Evolutionary conservation across 352 stramenopile genomes (phyloP).

Genomic region (Phytophthora multivora): DNA sequence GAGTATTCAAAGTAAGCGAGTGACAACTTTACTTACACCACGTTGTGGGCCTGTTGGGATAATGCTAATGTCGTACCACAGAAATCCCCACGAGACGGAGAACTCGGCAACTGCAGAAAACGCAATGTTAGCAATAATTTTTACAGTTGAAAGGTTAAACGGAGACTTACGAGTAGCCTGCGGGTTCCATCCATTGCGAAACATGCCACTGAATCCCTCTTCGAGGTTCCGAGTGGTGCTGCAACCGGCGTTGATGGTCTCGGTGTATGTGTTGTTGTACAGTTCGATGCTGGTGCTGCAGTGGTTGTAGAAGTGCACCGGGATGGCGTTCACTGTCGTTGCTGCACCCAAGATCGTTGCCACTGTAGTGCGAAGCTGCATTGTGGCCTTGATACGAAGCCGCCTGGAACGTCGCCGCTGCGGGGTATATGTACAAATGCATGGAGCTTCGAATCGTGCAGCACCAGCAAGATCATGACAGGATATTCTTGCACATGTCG

Average conservation of each 20-base stretch:
- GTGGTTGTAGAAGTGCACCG: slow-evolving; percentile 62
- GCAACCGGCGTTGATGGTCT: slow-evolving; percentile 38
- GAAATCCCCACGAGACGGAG: slow-evolving; percentile 37
- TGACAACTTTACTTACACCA: slow-evolving; percentile 19
- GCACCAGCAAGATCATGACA: not conserved
- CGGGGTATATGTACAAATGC: slow-evolving; percentile 21
- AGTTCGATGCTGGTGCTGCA: slow-evolving; percentile 50
- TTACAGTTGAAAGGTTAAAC: not conserved
- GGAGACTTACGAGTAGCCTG: slow-evolving; percentile 47
- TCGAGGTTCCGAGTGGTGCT: slow-evolving; percentile 37
- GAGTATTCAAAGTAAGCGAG: not conserved
- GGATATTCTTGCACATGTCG: slow-evolving; percentile 6
- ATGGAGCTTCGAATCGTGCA: not conserved
- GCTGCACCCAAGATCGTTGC: slow-evolving; percentile 4
- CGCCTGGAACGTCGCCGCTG: not conserved
- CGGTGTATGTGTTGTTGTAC: slow-evolving; percentile 52
- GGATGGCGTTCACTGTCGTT: slow-evolving; percentile 33
- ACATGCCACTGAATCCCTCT: slow-evolving; percentile 68
- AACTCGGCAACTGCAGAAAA: slow-evolving; percentile 55
- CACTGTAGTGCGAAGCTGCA: slow-evolving; percentile 15
- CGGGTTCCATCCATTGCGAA: slow-evolving; percentile 58
- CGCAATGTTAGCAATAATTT: slow-evolving; percentile 2
- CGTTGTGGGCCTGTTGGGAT: slow-evolving; percentile 51
- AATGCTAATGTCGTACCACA: slow-evolving; percentile 73
- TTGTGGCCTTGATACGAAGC: slow-evolving; percentile 3